A percentile compares a stretch with the other conserved stretches of the same genome.
phyloP scores from a whole-genome alignment of 345 rosid genomes.

The Moricandia moricandioides region DNA sequence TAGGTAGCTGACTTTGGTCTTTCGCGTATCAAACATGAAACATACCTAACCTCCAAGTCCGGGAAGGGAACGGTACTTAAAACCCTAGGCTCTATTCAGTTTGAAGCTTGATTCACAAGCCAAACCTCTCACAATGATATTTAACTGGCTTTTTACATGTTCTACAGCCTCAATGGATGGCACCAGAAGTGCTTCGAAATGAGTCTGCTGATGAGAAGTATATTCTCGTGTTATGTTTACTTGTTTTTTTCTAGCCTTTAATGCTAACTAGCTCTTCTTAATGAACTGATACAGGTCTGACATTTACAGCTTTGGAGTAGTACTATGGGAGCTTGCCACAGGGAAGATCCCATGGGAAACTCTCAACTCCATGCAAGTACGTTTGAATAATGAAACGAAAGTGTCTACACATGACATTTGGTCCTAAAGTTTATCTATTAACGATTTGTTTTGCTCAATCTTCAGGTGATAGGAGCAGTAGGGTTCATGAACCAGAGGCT shows the following conservation, averaged over 20 bases:
- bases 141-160: background rate
- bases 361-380: slow-evolving; percentile 83
- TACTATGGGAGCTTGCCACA: slow-evolving; percentile 52
- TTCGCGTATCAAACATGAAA: slow-evolving; percentile 87
- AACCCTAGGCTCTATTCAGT: background rate
- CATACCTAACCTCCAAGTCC: slow-evolving; percentile 69
- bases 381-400: background rate
- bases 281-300: slow-evolving; percentile 60
- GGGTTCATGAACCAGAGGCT: slow-evolving; percentile 95
- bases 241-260: background rate
- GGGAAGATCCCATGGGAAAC: slow-evolving; percentile 98
- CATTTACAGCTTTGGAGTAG: slow-evolving; percentile 85
- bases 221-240: slow-evolving; percentile 19
- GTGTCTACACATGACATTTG: background rate
- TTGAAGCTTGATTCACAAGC: background rate
- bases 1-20: slow-evolving; percentile 99
- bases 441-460: background rate
- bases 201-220: slow-evolving; percentile 97
- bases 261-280: background rate
- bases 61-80: slow-evolving; percentile 86
- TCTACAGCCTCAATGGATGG: slow-evolving; percentile 99
- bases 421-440: background rate
- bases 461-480: slow-evolving; percentile 78
- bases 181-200: slow-evolving; percentile 94
- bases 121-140: background rate